Percentiles rank a stretch among this genome's conserved stretches.
phyloP scores from a whole-genome alignment of 306 rosid genomes.

The Carpinus fangiana region DNA sequence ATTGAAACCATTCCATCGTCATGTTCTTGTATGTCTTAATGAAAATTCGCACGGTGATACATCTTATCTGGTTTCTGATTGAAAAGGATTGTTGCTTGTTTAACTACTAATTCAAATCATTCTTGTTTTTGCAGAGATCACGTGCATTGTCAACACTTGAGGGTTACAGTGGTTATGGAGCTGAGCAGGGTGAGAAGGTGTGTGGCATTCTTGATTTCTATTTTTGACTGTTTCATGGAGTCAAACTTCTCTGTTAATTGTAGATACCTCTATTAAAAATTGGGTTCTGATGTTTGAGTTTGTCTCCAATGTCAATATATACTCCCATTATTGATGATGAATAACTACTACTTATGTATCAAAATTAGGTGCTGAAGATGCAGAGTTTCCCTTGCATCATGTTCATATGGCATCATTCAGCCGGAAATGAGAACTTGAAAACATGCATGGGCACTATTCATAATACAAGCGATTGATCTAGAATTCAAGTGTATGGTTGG shows the following conservation, averaged over 20 bases:
- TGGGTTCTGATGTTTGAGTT: too few relatives aligned
- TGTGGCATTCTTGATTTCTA: not conserved
- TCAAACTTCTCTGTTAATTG: too few relatives aligned
- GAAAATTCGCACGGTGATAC: not conserved
- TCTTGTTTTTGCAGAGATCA: slow-evolving; percentile 58
- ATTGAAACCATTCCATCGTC: not conserved
- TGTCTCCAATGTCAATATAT: too few relatives aligned
- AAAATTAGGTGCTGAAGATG: too few relatives aligned
- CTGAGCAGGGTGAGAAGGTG: slow-evolving; percentile 98
- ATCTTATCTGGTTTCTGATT: slow-evolving; percentile 8
- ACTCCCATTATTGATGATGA: too few relatives aligned
- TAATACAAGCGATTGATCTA: not conserved
- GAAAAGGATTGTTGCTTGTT: slow-evolving; percentile 17
- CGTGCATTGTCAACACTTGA: slow-evolving; percentile 71
- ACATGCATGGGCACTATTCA: not conserved
- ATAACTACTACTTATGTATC: too few relatives aligned
- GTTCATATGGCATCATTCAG: not conserved
- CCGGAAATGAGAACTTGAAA: not conserved
- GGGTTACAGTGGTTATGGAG: slow-evolving; percentile 97
- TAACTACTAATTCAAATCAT: slow-evolving; percentile 11
- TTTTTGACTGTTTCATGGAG: too few relatives aligned
- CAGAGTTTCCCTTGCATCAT: not conserved
- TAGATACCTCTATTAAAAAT: too few relatives aligned
- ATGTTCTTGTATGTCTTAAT: not conserved
- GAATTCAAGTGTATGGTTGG: not conserved